A percentile compares a stretch with the other conserved stretches of the same genome.
phyloP scores from a whole-genome alignment of 768 basidiomycete genomes.

The Gelatoporia subvermispora region DNA sequence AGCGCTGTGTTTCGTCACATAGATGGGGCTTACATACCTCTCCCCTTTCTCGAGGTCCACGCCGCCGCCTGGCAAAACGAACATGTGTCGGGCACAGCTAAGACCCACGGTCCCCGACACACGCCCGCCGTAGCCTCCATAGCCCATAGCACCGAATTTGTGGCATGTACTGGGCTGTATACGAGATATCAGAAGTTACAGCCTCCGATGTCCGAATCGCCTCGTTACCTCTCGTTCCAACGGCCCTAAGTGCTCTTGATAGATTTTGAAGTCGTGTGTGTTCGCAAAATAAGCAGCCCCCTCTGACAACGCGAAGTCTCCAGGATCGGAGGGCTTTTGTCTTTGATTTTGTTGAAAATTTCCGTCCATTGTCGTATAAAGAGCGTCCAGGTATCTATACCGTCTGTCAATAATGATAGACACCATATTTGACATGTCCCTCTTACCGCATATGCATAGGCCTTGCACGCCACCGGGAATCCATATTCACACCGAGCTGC shows the following conservation, averaged over 20 bases:
- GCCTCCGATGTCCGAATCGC: not conserved
- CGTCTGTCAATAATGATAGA: no score
- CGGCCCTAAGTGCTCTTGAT: not conserved
- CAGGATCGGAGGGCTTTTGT: conserved; percentile 5
- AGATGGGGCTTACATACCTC: conserved; percentile 6
- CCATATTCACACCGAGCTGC: conserved; percentile 14
- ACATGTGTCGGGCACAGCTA: conserved; percentile 13
- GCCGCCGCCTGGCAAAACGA: conserved; percentile 7
- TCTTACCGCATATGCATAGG: not conserved
- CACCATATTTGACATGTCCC: no score
- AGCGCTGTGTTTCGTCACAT: not conserved
- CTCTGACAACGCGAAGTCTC: conserved; percentile 7
- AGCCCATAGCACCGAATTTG: conserved; percentile 13
- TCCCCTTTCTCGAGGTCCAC: conserved; percentile 16
- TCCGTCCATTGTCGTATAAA: conserved; percentile 8
- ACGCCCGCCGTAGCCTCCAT: conserved; percentile 3
- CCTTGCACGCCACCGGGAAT: conserved; percentile 10
- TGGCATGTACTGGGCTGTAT: conserved; percentile 9
- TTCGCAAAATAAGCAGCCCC: conserved; percentile 11
- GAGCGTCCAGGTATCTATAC: conserved; percentile 8
- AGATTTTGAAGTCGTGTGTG: conserved; percentile 3
- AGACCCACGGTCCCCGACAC: conserved; percentile 12
- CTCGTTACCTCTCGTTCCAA: conserved; percentile 3
- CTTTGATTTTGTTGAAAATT: conserved; percentile 11
- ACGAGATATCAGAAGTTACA: not conserved